Percentiles rank a stretch among this genome's conserved stretches.
These are phyloP conservation scores for Dictyostelium capitatum DNA, from an alignment of 78 protist species.

Conservation along the genomic window DNA sequence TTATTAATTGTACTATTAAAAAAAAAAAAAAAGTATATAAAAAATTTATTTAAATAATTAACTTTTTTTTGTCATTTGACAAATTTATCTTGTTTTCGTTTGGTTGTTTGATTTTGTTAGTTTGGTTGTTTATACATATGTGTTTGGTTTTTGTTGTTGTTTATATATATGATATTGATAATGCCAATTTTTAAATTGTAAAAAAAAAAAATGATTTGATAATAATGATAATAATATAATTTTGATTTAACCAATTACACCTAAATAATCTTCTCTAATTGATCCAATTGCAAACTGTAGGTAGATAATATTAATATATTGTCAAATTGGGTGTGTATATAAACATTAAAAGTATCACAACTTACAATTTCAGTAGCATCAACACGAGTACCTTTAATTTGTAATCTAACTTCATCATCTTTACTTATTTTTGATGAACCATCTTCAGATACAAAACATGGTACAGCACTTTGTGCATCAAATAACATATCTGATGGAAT, in stretches of 20 bases:
- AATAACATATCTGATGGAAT: conserved; percentile 77
- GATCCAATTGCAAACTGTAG: conserved; percentile 82
- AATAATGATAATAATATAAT: neutral
- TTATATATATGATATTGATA: too few relatives aligned
- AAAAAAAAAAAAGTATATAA: too few relatives aligned
- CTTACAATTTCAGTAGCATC: conserved; percentile 81
- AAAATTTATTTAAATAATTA: too few relatives aligned
- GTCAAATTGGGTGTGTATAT: neutral
- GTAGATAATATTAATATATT: neutral
- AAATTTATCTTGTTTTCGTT: too few relatives aligned
- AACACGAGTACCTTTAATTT: conserved; percentile 76
- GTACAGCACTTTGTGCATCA: conserved; percentile 72
- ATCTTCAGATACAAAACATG: conserved; percentile 79
- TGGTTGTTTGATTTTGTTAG: too few relatives aligned
- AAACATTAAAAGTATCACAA: neutral
- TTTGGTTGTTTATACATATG: too few relatives aligned
- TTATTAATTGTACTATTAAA: too few relatives aligned
- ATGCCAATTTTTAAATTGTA: too few relatives aligned
- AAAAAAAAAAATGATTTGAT: neutral
- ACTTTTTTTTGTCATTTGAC: too few relatives aligned
- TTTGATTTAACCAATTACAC: conserved; percentile 68
- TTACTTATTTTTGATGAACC: conserved; percentile 50
- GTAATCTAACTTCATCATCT: conserved; percentile 82
- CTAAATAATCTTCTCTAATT: conserved; percentile 82
- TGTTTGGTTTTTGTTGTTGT: too few relatives aligned